phyloP scores from a whole-genome alignment of 768 basidiomycete genomes.

The Solioccasus polychromus region DNA sequence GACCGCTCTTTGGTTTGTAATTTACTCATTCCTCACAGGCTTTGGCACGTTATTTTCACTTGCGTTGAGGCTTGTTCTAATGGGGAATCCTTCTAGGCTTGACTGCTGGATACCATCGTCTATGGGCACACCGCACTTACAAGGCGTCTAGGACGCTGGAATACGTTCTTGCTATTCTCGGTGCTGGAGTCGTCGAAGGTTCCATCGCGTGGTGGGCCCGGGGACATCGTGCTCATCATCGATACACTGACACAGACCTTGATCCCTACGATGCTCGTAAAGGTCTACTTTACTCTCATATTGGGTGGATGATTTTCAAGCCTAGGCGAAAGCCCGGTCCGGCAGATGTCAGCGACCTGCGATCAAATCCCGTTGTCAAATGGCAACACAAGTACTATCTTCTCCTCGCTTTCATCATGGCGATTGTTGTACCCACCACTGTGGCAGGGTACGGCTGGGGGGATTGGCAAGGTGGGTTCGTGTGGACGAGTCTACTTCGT shows the following conservation, averaged over 20 bases:
- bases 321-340: constrained; percentile 82
- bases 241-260: constrained; percentile 92
- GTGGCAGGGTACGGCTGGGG: constrained; percentile 17
- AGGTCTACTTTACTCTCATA: constrained; percentile 79
- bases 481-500: constrained; percentile 42
- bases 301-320: constrained; percentile 89
- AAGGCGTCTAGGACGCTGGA: constrained; percentile 84
- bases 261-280: constrained; percentile 90
- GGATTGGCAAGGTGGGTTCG: constrained; percentile 25
- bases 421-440: constrained; percentile 62
- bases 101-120: constrained; percentile 89
- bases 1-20: constrained; percentile 63
- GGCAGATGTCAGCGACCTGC: constrained; percentile 80
- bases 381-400: constrained; percentile 86
- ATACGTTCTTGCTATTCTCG: constrained; percentile 77
- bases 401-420: constrained; percentile 60
- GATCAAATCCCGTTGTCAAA: constrained; percentile 68
- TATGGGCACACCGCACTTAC: constrained; percentile 93
- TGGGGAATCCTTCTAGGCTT: constrained; percentile 47
- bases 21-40: constrained; percentile 72
- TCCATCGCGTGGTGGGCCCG: constrained; percentile 98
- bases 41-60: constrained; percentile 49
- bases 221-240: constrained; percentile 91
- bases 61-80: background rate
- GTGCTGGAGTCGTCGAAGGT: constrained; percentile 87